Percentiles rank a stretch among this genome's conserved stretches.
Conservation (phyloP, 257 asterid species). For the Solanum lignicaule region DNA sequence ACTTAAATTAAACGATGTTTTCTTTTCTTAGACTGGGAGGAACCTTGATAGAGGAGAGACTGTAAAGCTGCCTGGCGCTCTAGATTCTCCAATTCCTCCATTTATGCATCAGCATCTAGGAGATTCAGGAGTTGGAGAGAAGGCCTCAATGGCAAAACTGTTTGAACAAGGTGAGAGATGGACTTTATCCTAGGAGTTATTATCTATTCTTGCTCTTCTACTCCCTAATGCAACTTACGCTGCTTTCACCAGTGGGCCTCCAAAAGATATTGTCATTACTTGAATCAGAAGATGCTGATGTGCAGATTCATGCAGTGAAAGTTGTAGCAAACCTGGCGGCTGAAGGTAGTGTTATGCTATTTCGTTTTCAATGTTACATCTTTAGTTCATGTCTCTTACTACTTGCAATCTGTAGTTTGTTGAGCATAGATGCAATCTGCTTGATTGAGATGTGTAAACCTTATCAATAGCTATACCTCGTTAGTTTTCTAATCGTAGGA, state of each 20-base stretch:
- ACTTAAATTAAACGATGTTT: not conserved
- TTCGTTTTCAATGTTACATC: not conserved
- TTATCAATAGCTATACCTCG: not conserved
- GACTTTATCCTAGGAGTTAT: not conserved
- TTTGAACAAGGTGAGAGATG: conserved; percentile 68
- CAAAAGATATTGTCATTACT: conserved; percentile 78
- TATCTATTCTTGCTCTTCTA: not conserved
- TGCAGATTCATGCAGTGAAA: conserved; percentile 88
- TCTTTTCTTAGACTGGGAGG: conserved; percentile 47
- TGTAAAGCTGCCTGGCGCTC: conserved; percentile 21
- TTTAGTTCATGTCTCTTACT: not conserved
- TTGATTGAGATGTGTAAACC: not conserved
- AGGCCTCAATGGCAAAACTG: conserved; percentile 59
- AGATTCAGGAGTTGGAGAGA: conserved; percentile 55
- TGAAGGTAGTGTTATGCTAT: conserved; percentile 44
- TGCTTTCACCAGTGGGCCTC: conserved; percentile 60
- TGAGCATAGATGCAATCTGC: not conserved
- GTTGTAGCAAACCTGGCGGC: conserved; percentile 95
- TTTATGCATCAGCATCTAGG: conserved; percentile 33
- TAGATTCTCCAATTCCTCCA: conserved; percentile 45
- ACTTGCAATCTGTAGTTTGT: not conserved
- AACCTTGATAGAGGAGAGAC: conserved; percentile 41
- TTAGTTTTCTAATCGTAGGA: not conserved
- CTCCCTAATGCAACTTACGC: not conserved
- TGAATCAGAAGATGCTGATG: conserved; percentile 79